Base-by-base conservation (phyloP, 352 stramenopile genomes). In the Phytophthora palmivora region DNA sequence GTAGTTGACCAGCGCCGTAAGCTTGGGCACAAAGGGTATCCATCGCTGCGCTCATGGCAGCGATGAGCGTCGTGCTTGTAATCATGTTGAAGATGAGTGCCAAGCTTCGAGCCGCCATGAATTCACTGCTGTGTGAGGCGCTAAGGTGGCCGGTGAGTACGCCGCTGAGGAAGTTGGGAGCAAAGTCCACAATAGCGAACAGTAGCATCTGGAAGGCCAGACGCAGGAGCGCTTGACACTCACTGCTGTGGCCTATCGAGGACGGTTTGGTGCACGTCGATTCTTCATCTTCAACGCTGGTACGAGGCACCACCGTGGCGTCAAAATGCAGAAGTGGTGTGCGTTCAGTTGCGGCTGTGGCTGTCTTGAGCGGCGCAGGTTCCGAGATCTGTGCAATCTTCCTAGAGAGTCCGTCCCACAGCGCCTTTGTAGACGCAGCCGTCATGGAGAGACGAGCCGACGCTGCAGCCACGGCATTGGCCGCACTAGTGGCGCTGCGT, bases 11-110 rank as follows among this genome's bases (percentile, higher is more conserved):
- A n/a, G 90, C 88, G 38, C 89, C 87, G 49, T 89, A 91, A 19
- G 89, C 86, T 39, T 95, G 82, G 10, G 84, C 76, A 34, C 88
- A 96, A 9, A 97, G 75, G 38, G 90, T 97, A 62, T 97, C 88
- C 85, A 97, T 95, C 26, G 90, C 90, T 18, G 85, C 89, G 33
- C 87, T 82, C 46, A 97, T 87, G 21, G 84, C 86, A 19, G 94
- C 82, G 43, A 88, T 92, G 14, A 93, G 72, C 7, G 88, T 92
- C 63, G 90, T 87, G 26, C 78, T 89, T 8, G 84, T 91, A 55
- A 97, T 62, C 75, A 96, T 93, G 48, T 88, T 75, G 58, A 95
- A 96, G 63, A 94, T 91, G 26, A 83, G 68, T 9, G 79, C 82
- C 16, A 96, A 64, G 16, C 76, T 84, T 11, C 78, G 74, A 18